These are phyloP conservation scores for Cercophora sp. DNA, from an alignment of 495 filamentous ascomycete species.

Conservation along the genomic window DNA sequence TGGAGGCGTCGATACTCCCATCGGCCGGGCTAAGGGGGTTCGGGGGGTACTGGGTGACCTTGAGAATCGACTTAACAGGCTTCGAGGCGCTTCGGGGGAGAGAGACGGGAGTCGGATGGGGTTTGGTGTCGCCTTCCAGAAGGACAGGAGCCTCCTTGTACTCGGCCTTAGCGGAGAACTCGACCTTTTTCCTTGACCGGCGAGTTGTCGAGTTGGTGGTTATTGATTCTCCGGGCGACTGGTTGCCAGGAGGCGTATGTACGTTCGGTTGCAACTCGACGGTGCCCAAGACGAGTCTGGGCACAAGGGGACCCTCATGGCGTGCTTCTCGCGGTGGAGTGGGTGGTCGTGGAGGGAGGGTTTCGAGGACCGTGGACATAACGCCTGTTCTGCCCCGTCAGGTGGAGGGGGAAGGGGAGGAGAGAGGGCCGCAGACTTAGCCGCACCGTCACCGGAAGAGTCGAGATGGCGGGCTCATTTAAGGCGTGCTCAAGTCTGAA, in stretches of 20 bases:
- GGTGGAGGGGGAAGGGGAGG: constrained; percentile 14
- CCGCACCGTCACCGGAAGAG: constrained; percentile 17
- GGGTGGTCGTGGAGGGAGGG: constrained; percentile 48
- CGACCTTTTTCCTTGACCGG: constrained; percentile 62
- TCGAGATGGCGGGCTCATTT: constrained; percentile 6
- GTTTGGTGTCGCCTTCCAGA: constrained; percentile 40
- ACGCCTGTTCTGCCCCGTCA: constrained; percentile 39
- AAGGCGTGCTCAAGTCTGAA: no score
- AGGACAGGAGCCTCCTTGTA: constrained; percentile 60
- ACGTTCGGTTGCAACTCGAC: constrained; percentile 33
- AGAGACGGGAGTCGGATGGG: constrained; percentile 40
- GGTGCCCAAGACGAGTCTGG: constrained; percentile 24
- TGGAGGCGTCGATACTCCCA: constrained; percentile 30
- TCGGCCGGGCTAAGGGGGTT: constrained; percentile 41
- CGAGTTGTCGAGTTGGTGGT: constrained; percentile 57
- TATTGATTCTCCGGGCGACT: constrained; percentile 49
- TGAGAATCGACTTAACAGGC: constrained; percentile 83
- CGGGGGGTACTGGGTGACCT: constrained; percentile 51
- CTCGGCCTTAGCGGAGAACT: constrained; percentile 68
- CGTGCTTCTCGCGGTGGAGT: constrained; percentile 51
- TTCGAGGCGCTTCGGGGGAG: constrained; percentile 59
- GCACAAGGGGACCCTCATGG: constrained; percentile 25
- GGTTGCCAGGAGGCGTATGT: constrained; percentile 45
- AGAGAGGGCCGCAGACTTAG: constrained; percentile 10
- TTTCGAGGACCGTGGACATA: constrained; percentile 40